Conservation (phyloP, 345 rosid genomes). For the Pugionium cornutum region DNA sequence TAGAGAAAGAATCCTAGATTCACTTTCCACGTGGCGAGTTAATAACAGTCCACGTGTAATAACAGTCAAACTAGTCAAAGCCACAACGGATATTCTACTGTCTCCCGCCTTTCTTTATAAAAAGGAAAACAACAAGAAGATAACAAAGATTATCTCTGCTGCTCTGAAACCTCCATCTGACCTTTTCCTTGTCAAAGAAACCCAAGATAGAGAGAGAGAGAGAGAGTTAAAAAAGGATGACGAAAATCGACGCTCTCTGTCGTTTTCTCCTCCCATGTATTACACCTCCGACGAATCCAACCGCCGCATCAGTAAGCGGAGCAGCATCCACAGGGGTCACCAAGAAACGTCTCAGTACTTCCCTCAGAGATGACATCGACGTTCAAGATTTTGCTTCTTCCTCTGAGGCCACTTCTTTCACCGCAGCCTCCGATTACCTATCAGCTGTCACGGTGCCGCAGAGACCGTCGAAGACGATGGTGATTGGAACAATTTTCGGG, state of each 20-base stretch:
- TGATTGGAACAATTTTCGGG: constrained; percentile 79
- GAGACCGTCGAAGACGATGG: constrained; percentile 81
- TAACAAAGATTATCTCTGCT: constrained; percentile 36
- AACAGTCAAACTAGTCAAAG: constrained; percentile 41
- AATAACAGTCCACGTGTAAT: constrained; percentile 14
- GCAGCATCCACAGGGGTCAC: constrained; percentile 31
- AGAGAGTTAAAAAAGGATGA: constrained; percentile 38
- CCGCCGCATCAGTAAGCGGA: constrained; percentile 30
- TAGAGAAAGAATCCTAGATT: constrained; percentile 19
- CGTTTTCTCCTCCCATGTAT: constrained; percentile 71
- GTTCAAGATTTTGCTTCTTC: constrained; percentile 44
- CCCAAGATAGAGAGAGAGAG: background rate
- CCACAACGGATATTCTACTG: constrained; percentile 35
- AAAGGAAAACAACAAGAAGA: constrained; percentile 7
- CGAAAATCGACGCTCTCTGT: constrained; percentile 70
- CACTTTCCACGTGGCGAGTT: constrained; percentile 31
- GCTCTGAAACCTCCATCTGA: constrained; percentile 29
- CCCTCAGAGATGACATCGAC: constrained; percentile 60
- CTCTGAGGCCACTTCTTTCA: constrained; percentile 24
- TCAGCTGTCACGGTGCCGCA: constrained; percentile 39
- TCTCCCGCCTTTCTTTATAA: constrained; percentile 41
- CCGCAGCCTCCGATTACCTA: constrained; percentile 5
- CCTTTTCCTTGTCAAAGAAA: constrained; percentile 1
- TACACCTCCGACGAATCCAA: constrained; percentile 45
- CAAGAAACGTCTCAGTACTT: constrained; percentile 77